Conservation (phyloP, 192 early-diverging fungal genomes). For the Martensiomyces pterosporus region DNA sequence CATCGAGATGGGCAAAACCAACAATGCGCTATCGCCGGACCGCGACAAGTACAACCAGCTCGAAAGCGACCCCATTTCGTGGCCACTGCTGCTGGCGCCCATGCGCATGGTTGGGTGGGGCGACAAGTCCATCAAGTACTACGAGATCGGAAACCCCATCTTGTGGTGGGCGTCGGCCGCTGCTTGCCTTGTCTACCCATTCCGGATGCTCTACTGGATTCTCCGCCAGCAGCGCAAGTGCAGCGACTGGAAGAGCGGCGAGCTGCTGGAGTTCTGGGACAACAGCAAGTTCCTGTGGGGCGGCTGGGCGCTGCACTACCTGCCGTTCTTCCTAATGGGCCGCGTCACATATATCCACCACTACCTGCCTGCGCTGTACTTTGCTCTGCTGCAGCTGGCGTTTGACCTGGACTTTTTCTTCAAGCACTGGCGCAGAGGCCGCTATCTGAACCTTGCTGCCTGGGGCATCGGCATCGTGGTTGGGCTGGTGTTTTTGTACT, state of each 20-base stretch:
- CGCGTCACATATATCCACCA: conserved; percentile 93
- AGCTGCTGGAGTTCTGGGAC: conserved; percentile 56
- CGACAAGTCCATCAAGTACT: conserved; percentile 72
- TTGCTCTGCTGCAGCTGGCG: conserved; percentile 71
- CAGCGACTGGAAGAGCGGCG: conserved; percentile 22
- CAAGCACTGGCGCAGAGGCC: conserved; percentile 55
- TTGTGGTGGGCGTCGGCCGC: conserved; percentile 75
- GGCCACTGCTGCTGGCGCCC: conserved; percentile 83
- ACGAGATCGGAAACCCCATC: conserved; percentile 86
- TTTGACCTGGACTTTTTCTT: conserved; percentile 70
- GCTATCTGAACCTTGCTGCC: conserved; percentile 54
- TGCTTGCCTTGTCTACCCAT: conserved; percentile 30
- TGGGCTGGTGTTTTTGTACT: conserved; percentile 54
- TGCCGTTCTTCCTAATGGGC: conserved; percentile 92
- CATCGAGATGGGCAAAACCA: conserved; percentile 48
- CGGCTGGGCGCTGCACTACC: conserved; percentile 81
- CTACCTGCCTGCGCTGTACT: conserved; percentile 85
- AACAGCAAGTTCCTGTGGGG: conserved; percentile 77
- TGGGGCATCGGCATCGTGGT: conserved; percentile 13
- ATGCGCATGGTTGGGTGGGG: conserved; percentile 86
- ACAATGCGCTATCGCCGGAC: conserved; percentile 46
- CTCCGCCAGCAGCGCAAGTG: conserved; percentile 21
- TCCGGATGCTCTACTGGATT: conserved; percentile 21
- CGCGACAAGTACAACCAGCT: conserved; percentile 54
- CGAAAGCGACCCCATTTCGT: conserved; percentile 66